phyloP scores from a whole-genome alignment of 257 asterid genomes.

The Apocynum venetum region DNA sequence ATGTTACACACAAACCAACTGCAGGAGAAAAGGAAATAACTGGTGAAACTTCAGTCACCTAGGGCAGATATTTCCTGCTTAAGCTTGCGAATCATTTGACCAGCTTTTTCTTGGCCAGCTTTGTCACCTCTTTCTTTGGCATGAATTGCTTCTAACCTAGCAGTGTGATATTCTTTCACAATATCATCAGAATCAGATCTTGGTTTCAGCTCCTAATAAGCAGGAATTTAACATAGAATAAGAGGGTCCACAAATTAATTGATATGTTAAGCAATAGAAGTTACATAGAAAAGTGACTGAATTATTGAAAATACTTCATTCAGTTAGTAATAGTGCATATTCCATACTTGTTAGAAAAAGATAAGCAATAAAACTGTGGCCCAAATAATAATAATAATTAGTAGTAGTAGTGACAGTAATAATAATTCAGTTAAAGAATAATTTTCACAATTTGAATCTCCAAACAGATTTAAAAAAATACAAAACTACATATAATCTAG shows the following conservation, averaged over 20 bases:
- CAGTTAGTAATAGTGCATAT: background rate
- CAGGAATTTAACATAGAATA: slow-evolving; percentile 8
- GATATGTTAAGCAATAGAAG: background rate
- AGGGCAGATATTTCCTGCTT: slow-evolving; percentile 77
- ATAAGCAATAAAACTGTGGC: background rate
- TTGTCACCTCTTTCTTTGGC: slow-evolving; percentile 86
- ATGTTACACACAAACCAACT: slow-evolving; percentile 21
- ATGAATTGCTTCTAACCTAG: slow-evolving; percentile 74
- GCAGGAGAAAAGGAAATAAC: slow-evolving; percentile 22
- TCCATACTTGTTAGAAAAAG: no score
- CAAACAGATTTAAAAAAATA: no score
- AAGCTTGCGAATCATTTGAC: slow-evolving; percentile 64
- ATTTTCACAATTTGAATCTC: no score
- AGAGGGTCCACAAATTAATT: background rate
- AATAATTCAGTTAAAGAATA: no score
- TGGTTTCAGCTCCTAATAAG: slow-evolving; percentile 53
- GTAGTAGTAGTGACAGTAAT: no score
- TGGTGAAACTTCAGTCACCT: slow-evolving; percentile 46
- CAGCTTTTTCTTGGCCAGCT: slow-evolving; percentile 73
- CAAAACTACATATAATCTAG: no score
- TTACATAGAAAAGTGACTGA: background rate
- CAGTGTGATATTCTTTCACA: slow-evolving; percentile 70
- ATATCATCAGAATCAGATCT: slow-evolving; percentile 54
- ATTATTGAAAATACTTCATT: background rate
- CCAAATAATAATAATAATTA: no score